These are phyloP conservation scores for Malassezia arunalokei DNA, from an alignment of 1,284 basidiomycete genomes.

Conservation along the genomic window DNA sequence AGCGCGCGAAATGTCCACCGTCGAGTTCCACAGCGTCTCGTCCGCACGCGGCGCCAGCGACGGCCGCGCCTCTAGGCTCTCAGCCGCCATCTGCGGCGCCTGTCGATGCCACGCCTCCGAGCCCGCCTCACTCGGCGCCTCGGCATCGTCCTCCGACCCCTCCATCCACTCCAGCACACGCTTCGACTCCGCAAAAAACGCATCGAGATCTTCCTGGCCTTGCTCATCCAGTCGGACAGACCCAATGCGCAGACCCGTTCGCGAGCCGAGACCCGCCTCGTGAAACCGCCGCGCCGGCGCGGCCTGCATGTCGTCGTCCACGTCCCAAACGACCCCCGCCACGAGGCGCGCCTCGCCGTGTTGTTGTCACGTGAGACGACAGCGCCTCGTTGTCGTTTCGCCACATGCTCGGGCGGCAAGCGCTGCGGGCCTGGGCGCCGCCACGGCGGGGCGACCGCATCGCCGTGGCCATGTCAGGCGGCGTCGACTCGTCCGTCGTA, in stretches of 20 bases:
- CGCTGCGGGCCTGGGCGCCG: not conserved
- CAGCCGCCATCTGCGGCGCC: slow-evolving; percentile 17
- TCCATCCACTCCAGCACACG: slow-evolving; percentile 38
- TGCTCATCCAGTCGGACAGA: slow-evolving; percentile 53
- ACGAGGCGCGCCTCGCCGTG: too few relatives aligned
- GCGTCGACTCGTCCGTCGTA: slow-evolving; percentile 66
- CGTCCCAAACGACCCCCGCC: too few relatives aligned
- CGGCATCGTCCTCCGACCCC: slow-evolving; percentile 49
- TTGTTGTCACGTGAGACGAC: too few relatives aligned
- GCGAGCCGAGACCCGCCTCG: slow-evolving; percentile 35
- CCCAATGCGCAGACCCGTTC: slow-evolving; percentile 39
- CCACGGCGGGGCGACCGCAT: not conserved
- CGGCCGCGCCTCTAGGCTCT: slow-evolving; percentile 5
- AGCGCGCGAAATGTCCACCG: slow-evolving; percentile 19
- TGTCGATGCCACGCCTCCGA: slow-evolving; percentile 12
- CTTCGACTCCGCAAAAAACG: slow-evolving; percentile 38
- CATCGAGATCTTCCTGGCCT: slow-evolving; percentile 50
- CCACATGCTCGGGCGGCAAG: too few relatives aligned
- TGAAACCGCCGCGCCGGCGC: slow-evolving; percentile 29
- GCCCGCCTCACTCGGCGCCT: not conserved
- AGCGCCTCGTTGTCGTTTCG: too few relatives aligned
- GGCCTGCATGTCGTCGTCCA: not conserved
- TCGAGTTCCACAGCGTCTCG: slow-evolving; percentile 15
- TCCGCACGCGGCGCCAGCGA: slow-evolving; percentile 11
- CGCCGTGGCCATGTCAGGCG: slow-evolving; percentile 77